Conservation (phyloP, 257 asterid genomes). For the Apocynum venetum region DNA sequence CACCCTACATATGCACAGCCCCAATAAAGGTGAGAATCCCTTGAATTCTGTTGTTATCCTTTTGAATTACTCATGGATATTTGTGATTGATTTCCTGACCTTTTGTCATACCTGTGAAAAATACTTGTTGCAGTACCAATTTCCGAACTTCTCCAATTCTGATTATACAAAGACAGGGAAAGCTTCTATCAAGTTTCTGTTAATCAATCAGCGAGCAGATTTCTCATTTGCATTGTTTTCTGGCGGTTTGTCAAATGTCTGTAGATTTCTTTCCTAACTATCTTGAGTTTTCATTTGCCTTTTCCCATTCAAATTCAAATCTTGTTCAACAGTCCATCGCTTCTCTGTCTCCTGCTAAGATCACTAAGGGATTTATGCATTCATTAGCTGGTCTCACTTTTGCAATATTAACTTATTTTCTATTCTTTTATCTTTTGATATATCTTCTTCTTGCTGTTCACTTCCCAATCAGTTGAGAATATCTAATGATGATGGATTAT, state of each 20-base stretch:
- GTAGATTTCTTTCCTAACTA: constrained; percentile 5
- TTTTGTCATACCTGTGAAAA: neutral
- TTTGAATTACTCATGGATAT: neutral
- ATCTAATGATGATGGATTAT: neutral
- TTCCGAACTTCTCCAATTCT: constrained; percentile 55
- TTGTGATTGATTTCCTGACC: constrained; percentile 14
- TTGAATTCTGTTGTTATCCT: neutral
- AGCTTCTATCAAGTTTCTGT: constrained; percentile 55
- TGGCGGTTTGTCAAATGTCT: constrained; percentile 48
- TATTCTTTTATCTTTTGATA: neutral
- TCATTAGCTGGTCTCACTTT: neutral
- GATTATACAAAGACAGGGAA: constrained; percentile 56
- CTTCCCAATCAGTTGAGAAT: neutral
- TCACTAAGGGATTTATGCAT: neutral
- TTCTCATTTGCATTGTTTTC: constrained; percentile 51
- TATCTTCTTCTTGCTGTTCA: neutral
- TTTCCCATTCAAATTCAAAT: neutral
- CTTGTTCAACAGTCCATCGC: neutral
- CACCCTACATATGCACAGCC: constrained; percentile 74
- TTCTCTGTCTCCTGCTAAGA: neutral
- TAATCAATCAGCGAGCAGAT: constrained; percentile 73
- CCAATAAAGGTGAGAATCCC: constrained; percentile 66
- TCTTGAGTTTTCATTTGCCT: neutral
- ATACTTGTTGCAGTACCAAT: constrained; percentile 59
- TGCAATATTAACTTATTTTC: neutral